Evolutionary conservation across 2,329 filamentous ascomycete species (phyloP).

Genomic region (Diaporthe sp.): DNA sequence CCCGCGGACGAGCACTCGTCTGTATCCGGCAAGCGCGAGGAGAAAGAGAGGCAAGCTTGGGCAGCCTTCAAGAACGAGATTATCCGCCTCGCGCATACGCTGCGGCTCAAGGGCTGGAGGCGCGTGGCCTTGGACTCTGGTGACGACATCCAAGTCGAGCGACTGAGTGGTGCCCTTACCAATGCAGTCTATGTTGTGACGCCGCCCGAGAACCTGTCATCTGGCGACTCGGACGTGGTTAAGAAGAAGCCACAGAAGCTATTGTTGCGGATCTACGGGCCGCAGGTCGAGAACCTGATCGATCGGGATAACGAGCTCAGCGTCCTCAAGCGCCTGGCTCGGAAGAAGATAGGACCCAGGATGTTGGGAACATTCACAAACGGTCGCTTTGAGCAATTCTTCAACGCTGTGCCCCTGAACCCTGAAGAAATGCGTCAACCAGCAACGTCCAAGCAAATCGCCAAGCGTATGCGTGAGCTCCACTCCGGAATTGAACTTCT

Average conservation of each 20-base stretch:
- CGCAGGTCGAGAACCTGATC: conserved; percentile 95
- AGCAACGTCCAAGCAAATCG: conserved; percentile 91
- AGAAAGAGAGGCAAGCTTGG: conserved; percentile 84
- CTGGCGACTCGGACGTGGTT: conserved; percentile 47
- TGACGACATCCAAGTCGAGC: conserved; percentile 76
- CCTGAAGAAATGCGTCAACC: conserved; percentile 81
- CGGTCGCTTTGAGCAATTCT: conserved; percentile 94
- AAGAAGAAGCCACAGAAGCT: conserved; percentile 73
- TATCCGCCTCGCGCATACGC: conserved; percentile 86
- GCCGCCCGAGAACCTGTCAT: conserved; percentile 75
- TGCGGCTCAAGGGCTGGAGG: conserved; percentile 92
- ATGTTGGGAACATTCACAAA: conserved; percentile 94
- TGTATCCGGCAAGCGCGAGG: conserved; percentile 59
- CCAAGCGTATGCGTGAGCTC: conserved; percentile 96
- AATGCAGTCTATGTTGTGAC: conserved; percentile 97
- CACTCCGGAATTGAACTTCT: conserved; percentile 94
- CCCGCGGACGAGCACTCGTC: conserved; percentile 56
- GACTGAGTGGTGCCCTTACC: conserved; percentile 90
- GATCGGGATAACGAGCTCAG: conserved; percentile 91
- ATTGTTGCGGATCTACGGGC: conserved; percentile 91
- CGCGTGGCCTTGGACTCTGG: conserved; percentile 80
- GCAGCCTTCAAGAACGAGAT: conserved; percentile 92
- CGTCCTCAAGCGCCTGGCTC: conserved; percentile 86
- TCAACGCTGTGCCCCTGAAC: conserved; percentile 86
- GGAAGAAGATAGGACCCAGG: conserved; percentile 93